phyloP scores from a whole-genome alignment of 2,329 filamentous ascomycete genomes.

The Colletotrichum truncatum region DNA sequence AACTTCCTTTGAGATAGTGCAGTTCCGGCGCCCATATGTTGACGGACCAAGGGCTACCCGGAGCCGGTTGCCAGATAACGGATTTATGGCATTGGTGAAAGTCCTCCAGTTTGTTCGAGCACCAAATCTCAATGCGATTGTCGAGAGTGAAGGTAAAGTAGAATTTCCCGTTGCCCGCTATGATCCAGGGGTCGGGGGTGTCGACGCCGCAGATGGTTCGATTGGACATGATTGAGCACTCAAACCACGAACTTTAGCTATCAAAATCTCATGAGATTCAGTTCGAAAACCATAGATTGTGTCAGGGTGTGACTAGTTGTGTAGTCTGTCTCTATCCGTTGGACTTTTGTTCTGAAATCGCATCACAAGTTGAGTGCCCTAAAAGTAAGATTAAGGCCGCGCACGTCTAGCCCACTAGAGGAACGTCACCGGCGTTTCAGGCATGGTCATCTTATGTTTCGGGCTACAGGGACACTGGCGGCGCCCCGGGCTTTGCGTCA shows the following conservation, averaged over 20 bases:
- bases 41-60: slow-evolving; percentile 32
- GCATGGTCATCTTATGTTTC: slow-evolving; percentile 20
- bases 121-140: slow-evolving; percentile 46
- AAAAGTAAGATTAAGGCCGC: too few species aligned
- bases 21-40: slow-evolving; percentile 36
- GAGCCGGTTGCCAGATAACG: slow-evolving; percentile 35
- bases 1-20: slow-evolving; percentile 32
- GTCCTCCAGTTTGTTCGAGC: slow-evolving; percentile 39
- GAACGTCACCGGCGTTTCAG: slow-evolving; percentile 25
- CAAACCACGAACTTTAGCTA: not conserved
- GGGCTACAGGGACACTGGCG: not conserved
- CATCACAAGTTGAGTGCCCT: too few species aligned
- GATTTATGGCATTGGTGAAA: slow-evolving; percentile 37
- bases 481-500: slow-evolving; percentile 8
- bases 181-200: slow-evolving; percentile 43
- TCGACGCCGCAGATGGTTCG: slow-evolving; percentile 36
- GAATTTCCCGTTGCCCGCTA: slow-evolving; percentile 36
- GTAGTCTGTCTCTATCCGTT: not conserved
- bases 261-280: too few species aligned
- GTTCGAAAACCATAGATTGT: too few species aligned
- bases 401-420: not conserved
- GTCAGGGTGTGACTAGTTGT: not conserved
- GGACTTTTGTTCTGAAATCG: too few species aligned
- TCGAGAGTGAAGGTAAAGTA: slow-evolving; percentile 44
- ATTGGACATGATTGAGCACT: slow-evolving; percentile 38